These are phyloP conservation scores for Bruguiera parviflora DNA, from an alignment of 345 rosid species.

Conservation along the genomic window DNA sequence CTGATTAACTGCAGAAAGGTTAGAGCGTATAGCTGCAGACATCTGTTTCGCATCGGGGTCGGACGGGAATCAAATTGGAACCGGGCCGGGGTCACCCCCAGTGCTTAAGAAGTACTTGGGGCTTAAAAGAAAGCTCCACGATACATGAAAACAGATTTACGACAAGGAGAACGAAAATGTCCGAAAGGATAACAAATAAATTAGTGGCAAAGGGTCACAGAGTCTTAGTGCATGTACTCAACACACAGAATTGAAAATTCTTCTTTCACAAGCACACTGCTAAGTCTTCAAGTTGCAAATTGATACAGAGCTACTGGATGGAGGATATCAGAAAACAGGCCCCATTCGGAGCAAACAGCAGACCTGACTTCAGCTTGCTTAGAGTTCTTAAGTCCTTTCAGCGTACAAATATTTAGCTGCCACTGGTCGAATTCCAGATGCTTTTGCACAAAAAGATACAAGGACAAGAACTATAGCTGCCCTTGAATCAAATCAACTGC, in stretches of 20 bases:
- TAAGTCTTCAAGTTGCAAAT: slow-evolving; percentile 14
- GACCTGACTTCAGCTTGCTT: slow-evolving; percentile 12
- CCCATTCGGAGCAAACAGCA: not conserved
- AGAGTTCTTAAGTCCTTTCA: slow-evolving; percentile 2
- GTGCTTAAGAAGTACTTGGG: too few relatives aligned
- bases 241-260: slow-evolving; percentile 15
- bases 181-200: not conserved
- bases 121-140: not conserved
- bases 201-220: not conserved
- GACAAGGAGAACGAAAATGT: not conserved
- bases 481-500: slow-evolving; percentile 22
- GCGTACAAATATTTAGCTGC: slow-evolving; percentile 2
- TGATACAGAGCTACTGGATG: slow-evolving; percentile 3
- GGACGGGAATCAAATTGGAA: too few relatives aligned
- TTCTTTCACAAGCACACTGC: slow-evolving; percentile 21
- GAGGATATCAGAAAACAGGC: not conserved
- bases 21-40: too few relatives aligned
- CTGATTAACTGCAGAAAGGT: too few relatives aligned
- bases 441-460: slow-evolving; percentile 3
- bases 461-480: not conserved
- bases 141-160: slow-evolving; percentile 6
- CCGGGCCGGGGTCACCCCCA: too few relatives aligned
- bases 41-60: too few relatives aligned
- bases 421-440: slow-evolving; percentile 2
- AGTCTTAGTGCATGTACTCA: not conserved